Base-by-base conservation (phyloP, 306 rosid species). In the Quercus aquifolioides region DNA sequence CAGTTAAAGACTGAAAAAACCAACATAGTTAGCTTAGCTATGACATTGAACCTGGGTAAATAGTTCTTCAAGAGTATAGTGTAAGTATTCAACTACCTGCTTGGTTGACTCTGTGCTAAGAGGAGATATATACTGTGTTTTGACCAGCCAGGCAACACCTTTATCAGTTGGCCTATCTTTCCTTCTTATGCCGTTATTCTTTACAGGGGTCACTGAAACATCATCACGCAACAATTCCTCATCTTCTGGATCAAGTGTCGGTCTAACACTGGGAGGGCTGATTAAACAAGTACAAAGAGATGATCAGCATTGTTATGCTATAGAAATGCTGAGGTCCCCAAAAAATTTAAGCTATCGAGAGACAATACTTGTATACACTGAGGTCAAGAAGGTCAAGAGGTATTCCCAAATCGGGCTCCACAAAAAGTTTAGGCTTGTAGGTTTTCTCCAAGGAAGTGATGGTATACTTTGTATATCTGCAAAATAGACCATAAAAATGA, bases 71-170 rank as follows among this genome's bases (percentile, higher is more conserved):
- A 58, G 73, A 74, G 73, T 26, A 41, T 41, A 62, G 64, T 12
- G 58, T 62, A 58, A 70, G 31, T 33, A 80, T 19, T 78, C 56
- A 28, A 55, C 14, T 84, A 95, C 99, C 99, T 95, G 99, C 78
- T 90, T 95, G 4, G 98, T 21, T 0, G 99, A 93, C 65, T 95
- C 99, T 83, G 78, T 89, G 91, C 99, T 95, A 79, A 95, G 84
- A 80, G 99, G 94, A 81, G 99, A 95, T 78, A 95, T 95, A 85
- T 95, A 95, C 75, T 95, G 99, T 41, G 99, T 95, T 87, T 95
- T 95, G 60, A 95, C 99, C 52, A 95, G 96, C 99, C 99, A 95
- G 49, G 99, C 98, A 82, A 95, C 98, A 64, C 99, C 99, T 89
- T 95, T 90, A 87, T 95, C 99, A 31, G 99, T 95, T 19, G 99